A percentile compares a stretch with the other conserved stretches of the same genome.
Conservation (phyloP, 225 moss, liverwort and hornwort genomes). For the Thuidium tamariscinum region DNA sequence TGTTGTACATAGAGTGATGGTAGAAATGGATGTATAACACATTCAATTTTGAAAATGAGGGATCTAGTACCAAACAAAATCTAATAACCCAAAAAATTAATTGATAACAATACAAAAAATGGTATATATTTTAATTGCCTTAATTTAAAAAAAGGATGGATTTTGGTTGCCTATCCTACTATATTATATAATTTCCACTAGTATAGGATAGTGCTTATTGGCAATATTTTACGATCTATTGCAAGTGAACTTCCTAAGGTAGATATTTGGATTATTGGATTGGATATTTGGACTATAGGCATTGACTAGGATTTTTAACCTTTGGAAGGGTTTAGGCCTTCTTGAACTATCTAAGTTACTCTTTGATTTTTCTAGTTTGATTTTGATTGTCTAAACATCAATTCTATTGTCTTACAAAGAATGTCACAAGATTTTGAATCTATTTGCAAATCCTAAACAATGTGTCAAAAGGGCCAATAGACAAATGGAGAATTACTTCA, state of each 20-base stretch:
- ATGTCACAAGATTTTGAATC: background rate
- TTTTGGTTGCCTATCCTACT: background rate
- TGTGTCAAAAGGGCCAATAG: rapidly evolving
- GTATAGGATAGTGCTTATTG: rapidly evolving
- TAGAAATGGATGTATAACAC: background rate
- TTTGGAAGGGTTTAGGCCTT: background rate
- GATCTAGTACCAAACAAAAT: background rate
- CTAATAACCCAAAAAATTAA: no score
- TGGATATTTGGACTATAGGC: background rate
- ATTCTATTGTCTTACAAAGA: background rate
- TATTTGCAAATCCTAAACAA: background rate
- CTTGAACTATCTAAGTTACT: background rate
- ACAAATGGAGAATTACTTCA: background rate
- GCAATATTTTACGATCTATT: background rate
- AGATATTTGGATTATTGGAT: rapidly evolving
- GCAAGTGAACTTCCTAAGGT: background rate
- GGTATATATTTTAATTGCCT: background rate
- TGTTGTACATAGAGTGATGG: background rate
- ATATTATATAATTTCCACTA: background rate
- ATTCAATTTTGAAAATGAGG: background rate
- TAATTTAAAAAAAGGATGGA: background rate
- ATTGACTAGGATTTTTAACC: background rate
- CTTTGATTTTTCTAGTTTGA: background rate
- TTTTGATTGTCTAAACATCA: background rate
- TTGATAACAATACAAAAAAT: background rate